These are phyloP conservation scores for Lachancea dasiensis DNA, from an alignment of 805 yeast genomes.

Conservation along the genomic window DNA sequence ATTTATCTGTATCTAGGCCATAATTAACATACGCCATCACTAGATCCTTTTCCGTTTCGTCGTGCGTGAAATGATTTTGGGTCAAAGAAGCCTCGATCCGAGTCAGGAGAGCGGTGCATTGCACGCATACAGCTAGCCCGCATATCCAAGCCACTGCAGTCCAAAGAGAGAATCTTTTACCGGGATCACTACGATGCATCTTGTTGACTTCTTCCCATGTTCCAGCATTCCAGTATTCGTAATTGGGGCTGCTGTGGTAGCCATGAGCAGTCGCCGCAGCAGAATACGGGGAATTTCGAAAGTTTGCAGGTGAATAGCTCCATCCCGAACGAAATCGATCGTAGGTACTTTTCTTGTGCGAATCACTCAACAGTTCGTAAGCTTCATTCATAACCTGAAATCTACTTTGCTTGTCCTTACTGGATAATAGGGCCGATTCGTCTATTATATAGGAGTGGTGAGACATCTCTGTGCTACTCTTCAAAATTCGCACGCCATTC, in stretches of 20 bases:
- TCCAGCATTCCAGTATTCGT: conserved; percentile 54
- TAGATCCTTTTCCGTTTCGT: conserved; percentile 37
- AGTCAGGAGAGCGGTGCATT: conserved; percentile 37
- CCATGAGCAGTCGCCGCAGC: conserved; percentile 20
- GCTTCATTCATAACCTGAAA: conserved; percentile 55
- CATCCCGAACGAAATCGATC: conserved; percentile 45
- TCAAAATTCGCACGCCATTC: conserved; percentile 23
- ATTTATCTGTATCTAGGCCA: conserved; percentile 45
- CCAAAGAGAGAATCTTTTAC: conserved; percentile 38
- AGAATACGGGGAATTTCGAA: conserved; percentile 3
- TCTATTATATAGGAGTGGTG: conserved; percentile 4
- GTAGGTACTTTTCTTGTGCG: conserved; percentile 38
- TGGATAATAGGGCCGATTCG: conserved; percentile 15
- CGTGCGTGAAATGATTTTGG: conserved; percentile 34
- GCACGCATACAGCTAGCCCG: conserved; percentile 36
- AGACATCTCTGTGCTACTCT: not conserved
- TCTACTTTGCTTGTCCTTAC: conserved; percentile 33
- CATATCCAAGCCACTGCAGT: conserved; percentile 35
- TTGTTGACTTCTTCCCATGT: conserved; percentile 58
- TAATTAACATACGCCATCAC: conserved; percentile 42
- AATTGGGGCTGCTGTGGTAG: conserved; percentile 29
- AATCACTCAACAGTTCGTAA: conserved; percentile 48
- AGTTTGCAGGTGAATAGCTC: conserved; percentile 33
- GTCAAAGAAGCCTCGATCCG: conserved; percentile 33
- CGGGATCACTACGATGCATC: conserved; percentile 35